Evolutionary conservation across 1,284 basidiomycete species (phyloP).

Genomic region (Sanguinoderma infundibulare): DNA sequence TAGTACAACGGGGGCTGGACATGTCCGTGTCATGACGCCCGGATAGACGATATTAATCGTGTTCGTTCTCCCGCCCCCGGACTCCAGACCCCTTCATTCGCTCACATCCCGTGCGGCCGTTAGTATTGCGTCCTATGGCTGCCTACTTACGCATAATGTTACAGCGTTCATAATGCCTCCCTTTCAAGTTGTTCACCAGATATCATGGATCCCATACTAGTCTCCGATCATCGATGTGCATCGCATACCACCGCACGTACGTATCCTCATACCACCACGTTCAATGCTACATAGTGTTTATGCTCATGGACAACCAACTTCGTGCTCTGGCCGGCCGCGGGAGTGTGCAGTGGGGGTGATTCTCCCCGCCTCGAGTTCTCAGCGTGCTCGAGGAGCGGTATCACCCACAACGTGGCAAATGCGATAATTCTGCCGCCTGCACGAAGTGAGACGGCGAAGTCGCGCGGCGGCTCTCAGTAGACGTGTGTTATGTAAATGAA

Average conservation of each 20-base stretch:
- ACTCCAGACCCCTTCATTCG: too few relatives aligned
- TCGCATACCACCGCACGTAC: background rate
- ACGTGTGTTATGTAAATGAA: too few relatives aligned
- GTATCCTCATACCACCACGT: background rate
- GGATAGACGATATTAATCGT: background rate
- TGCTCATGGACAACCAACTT: too few relatives aligned
- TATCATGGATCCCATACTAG: background rate
- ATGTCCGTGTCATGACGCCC: conserved; percentile 1
- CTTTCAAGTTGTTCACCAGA: background rate
- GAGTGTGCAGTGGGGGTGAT: too few relatives aligned
- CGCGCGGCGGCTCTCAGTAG: too few relatives aligned
- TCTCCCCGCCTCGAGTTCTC: too few relatives aligned
- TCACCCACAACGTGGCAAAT: too few relatives aligned
- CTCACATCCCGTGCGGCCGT: background rate
- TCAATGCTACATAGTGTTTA: background rate
- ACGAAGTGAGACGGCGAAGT: too few relatives aligned
- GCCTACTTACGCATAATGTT: conserved; percentile 12
- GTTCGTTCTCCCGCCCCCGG: background rate
- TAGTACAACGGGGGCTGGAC: background rate
- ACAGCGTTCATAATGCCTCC: conserved; percentile 14
- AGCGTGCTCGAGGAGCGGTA: too few relatives aligned
- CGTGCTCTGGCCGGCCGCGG: too few relatives aligned
- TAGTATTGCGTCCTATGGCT: background rate
- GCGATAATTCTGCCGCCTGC: too few relatives aligned
- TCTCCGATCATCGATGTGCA: background rate